Conservation (phyloP, 2,329 filamentous ascomycete genomes). For the Fusarium subtropicale region DNA sequence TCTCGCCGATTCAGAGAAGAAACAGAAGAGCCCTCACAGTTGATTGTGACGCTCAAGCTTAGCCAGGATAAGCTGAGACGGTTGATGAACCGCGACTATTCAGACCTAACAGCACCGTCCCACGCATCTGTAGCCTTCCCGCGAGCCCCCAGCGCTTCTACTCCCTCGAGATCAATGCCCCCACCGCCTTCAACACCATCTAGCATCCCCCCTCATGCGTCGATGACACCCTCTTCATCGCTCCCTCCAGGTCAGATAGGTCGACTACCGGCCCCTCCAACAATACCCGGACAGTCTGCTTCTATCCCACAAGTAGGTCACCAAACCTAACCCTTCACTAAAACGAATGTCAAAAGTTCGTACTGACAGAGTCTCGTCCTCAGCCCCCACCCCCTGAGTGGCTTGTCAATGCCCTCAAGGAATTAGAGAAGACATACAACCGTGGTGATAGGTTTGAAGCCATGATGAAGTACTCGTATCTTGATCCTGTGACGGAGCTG, state of each 20-base stretch:
- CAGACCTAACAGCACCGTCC: conserved; percentile 53
- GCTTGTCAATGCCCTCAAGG: conserved; percentile 79
- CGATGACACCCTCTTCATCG: conserved; percentile 51
- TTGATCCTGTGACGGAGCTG: conserved; percentile 77
- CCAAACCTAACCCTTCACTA: conserved; percentile 13
- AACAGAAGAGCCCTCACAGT: conserved; percentile 76
- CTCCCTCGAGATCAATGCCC: conserved; percentile 50
- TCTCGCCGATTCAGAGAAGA: conserved; percentile 78
- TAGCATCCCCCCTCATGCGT: conserved; percentile 53
- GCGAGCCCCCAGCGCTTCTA: conserved; percentile 49
- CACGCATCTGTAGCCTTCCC: conserved; percentile 52
- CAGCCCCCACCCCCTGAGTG: conserved; percentile 89
- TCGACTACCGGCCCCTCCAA: conserved; percentile 74
- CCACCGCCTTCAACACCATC: conserved; percentile 55
- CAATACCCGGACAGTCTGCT: conserved; percentile 65
- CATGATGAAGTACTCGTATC: conserved; percentile 88
- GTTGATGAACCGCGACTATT: conserved; percentile 66
- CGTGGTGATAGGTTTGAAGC: conserved; percentile 84
- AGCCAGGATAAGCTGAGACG: conserved; percentile 77
- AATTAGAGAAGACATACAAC: conserved; percentile 77
- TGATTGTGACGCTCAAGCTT: conserved; percentile 82
- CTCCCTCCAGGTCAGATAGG: conserved; percentile 69
- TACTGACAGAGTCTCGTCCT: conserved; percentile 34
- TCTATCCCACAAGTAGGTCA: conserved; percentile 69
- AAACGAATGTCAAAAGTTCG: conserved; percentile 11